A percentile compares a stretch with the other conserved stretches of the same genome.
Conservation (phyloP, 2,329 filamentous ascomycete species). For the Rutstroemia sp. region DNA sequence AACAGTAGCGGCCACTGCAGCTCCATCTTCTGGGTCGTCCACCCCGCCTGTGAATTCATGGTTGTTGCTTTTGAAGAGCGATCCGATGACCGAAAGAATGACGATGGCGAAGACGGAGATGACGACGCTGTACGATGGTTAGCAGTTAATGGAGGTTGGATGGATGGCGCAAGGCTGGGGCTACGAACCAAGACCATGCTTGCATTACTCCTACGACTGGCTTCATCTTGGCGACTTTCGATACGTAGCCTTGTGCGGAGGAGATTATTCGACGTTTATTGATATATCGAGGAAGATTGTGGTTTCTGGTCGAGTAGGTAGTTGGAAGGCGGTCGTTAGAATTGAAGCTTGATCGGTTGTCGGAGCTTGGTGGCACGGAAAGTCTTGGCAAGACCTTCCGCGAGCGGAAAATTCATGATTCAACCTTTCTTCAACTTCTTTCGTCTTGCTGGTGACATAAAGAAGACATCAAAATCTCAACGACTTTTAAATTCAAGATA, state of each 20-base stretch:
- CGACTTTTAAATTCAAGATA: too few relatives aligned
- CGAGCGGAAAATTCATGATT: too few relatives aligned
- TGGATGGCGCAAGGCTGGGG: constrained; percentile 7
- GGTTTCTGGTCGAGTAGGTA: background rate
- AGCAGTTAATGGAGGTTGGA: constrained; percentile 4
- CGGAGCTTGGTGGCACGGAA: background rate
- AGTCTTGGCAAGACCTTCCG: background rate
- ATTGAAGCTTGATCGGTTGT: background rate
- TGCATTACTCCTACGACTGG: constrained; percentile 85
- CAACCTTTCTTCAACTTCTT: too few relatives aligned
- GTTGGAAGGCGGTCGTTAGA: background rate
- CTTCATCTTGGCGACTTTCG: constrained; percentile 58
- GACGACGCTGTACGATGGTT: constrained; percentile 53
- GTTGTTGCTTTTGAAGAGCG: constrained; percentile 72
- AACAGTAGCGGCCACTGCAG: constrained; percentile 73
- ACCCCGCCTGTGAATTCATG: constrained; percentile 75
- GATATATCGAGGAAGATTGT: background rate
- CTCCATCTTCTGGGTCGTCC: constrained; percentile 55
- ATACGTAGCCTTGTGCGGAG: background rate
- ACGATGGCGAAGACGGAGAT: constrained; percentile 59
- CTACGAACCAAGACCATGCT: constrained; percentile 84
- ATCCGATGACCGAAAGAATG: constrained; percentile 55
- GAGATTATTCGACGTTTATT: too few relatives aligned
- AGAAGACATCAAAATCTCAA: too few relatives aligned
- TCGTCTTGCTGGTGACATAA: too few relatives aligned